These are phyloP conservation scores for Candida arabinofermentans DNA, from an alignment of 805 yeast species.

Conservation along the genomic window DNA sequence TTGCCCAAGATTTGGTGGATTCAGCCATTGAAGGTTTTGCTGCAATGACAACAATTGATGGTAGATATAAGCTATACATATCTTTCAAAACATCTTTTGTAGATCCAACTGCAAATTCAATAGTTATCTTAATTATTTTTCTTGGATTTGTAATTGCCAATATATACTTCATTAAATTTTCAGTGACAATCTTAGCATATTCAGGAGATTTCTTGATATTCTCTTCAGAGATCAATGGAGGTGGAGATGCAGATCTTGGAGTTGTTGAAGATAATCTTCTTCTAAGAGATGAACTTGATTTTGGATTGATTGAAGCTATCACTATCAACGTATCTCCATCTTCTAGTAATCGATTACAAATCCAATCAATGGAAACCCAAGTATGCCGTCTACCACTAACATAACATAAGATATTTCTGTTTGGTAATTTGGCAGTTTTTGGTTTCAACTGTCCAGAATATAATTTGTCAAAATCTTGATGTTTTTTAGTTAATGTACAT, in stretches of 20 bases:
- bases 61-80: constrained; percentile 57
- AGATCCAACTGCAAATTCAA: constrained; percentile 58
- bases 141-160: constrained; percentile 43
- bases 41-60: constrained; percentile 53
- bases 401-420: constrained; percentile 57
- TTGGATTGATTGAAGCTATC: constrained; percentile 45
- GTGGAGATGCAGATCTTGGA: not conserved
- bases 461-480: constrained; percentile 43
- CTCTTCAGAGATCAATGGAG: constrained; percentile 24
- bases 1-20: constrained; percentile 56
- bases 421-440: constrained; percentile 36
- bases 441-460: constrained; percentile 36
- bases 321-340: constrained; percentile 67
- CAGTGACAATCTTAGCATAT: constrained; percentile 40
- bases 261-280: constrained; percentile 16
- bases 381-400: constrained; percentile 71
- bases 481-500: constrained; percentile 43
- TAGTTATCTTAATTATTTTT: constrained; percentile 45
- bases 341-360: constrained; percentile 47
- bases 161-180: constrained; percentile 50
- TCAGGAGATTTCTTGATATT: constrained; percentile 43
- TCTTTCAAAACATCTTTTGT: constrained; percentile 55
- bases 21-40: constrained; percentile 47
- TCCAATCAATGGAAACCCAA: constrained; percentile 81
- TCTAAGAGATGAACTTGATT: constrained; percentile 17